Evolutionary conservation across 2,329 filamentous ascomycete genomes (phyloP), one percentile per base, ranked within the genome.

Genomic region (Colletotrichum lupini): DNA sequence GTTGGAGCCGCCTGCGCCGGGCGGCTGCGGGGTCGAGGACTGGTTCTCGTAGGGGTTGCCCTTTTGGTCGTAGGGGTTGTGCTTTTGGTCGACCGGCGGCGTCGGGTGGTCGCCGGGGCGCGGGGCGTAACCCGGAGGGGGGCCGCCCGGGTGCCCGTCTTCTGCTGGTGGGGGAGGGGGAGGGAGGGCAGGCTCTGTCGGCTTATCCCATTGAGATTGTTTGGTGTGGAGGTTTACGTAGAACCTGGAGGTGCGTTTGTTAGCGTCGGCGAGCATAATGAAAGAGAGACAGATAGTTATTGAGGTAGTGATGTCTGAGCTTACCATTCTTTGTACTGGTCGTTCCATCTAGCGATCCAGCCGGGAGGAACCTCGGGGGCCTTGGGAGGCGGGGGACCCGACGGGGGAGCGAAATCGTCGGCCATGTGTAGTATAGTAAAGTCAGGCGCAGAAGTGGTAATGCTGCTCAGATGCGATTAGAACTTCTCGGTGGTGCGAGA

Each of bases 141-240:
- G 87, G 49, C 91, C 93, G 5, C 86, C 82, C 14, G 92, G 85
- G 7, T 81, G 80, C 16, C 42, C 42, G 58, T 77, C 79, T 30
- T 79, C 76, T 30, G 79, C 80, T 3, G 87, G 82, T 32, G 86
- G 84, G 5, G 66, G 80, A 46, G 71, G 67, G 78, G 87, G 82
- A 19, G 89, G 87, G 76, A 90, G 89, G 65, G 91, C 91, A 56
- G 93, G 92, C 66, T 88, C 88, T 49, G 91, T 94, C 22, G 95
- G 95, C 77, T 91, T 92, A 5, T 97, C 93, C 95, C 95, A 98
- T 88, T 96, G 93, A 5, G 95, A 97, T 80, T 93, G 89, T 79
- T 97, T 97, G 76, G 95, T 98, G 82, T 92, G 90, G 74, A 93
- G 90, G 85, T 98, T 97, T 74, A 98, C 93, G 85, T 94, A 98